Base-by-base conservation (phyloP, 306 rosid genomes). In the Senna tora region DNA sequence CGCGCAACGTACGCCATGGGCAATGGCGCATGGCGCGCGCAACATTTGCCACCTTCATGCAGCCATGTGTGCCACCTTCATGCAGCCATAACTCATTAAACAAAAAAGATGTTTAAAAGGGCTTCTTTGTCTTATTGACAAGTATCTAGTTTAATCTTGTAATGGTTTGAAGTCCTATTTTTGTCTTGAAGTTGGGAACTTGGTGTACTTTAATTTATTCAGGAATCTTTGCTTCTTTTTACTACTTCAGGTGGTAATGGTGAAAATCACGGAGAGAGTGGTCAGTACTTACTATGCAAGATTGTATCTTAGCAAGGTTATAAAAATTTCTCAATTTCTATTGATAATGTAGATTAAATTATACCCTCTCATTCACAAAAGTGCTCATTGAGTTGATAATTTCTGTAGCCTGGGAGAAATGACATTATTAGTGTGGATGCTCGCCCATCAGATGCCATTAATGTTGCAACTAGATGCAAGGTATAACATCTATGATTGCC, bases 361-460 rank as follows among this genome's bases (percentile, higher is more conserved):
- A 32, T 70, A 58, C 62, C 51, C 58, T 64, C 64, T 28, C 47
- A 30, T 49, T 74, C 41, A 45, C 60, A 6, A 51, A 66, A 54
- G 13, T 74, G 56, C 57, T 71, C 76, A 74, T 33, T 39, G 34
- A 71, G 72, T 74, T 79, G 52, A 45, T 79, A 15, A 76, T 74
- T 54, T 75, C 74, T 95, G 87, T 96, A 91, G 99, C 90, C 89
- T 64, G 99, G 96, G 72, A 72, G 77, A 82, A 71, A 75, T 76
- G 92, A 85, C 45, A 72, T 87, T 75, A 52, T 88, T 41, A 89
- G 91, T 68, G 88, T 91, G 74, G 97, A 95, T 83, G 92, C 87
- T 41, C 96, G 99, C 38, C 97, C 99, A 30, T 95, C 99, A 6
- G 99, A 95, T 53, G 99, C 96, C 79, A 86, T 95, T 74, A 91